These are phyloP conservation scores for Cubamyces lactineus DNA, from an alignment of 768 basidiomycete species.

Conservation along the genomic window DNA sequence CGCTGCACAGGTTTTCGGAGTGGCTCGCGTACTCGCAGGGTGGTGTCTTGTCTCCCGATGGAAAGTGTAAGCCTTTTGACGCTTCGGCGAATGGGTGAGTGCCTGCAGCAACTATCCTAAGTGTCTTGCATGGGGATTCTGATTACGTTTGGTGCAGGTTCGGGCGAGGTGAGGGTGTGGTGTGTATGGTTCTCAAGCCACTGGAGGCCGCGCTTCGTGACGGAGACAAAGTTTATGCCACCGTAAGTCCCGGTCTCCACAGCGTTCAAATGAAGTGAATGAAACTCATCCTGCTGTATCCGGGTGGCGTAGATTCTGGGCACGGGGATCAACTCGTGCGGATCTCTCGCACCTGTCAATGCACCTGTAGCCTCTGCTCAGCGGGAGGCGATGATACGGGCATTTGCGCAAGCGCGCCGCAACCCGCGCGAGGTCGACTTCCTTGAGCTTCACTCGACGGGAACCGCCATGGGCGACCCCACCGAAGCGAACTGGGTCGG, in stretches of 20 bases:
- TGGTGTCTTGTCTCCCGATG: constrained; percentile 43
- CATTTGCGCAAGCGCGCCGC: constrained; percentile 38
- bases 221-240: constrained; percentile 46
- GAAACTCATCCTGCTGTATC: no score
- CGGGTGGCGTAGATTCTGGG: constrained; percentile 40
- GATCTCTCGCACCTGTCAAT: constrained; percentile 40
- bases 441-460: constrained; percentile 55
- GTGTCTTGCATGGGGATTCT: neutral
- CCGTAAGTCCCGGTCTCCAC: constrained; percentile 31
- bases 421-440: constrained; percentile 47
- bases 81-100: constrained; percentile 46
- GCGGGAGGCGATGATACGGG: constrained; percentile 42
- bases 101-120: neutral
- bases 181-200: constrained; percentile 45
- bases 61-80: constrained; percentile 50
- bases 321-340: constrained; percentile 43
- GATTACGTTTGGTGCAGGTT: constrained; percentile 34
- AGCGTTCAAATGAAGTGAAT: no score
- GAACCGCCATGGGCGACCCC: constrained; percentile 52
- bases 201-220: constrained; percentile 43
- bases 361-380: constrained; percentile 45
- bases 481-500: constrained; percentile 55
- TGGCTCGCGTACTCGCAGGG: constrained; percentile 43
- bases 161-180: constrained; percentile 42
- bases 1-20: constrained; percentile 37